These are phyloP conservation scores for Hypoxylon perforatum DNA, from an alignment of 495 filamentous ascomycete species.

Conservation along the genomic window DNA sequence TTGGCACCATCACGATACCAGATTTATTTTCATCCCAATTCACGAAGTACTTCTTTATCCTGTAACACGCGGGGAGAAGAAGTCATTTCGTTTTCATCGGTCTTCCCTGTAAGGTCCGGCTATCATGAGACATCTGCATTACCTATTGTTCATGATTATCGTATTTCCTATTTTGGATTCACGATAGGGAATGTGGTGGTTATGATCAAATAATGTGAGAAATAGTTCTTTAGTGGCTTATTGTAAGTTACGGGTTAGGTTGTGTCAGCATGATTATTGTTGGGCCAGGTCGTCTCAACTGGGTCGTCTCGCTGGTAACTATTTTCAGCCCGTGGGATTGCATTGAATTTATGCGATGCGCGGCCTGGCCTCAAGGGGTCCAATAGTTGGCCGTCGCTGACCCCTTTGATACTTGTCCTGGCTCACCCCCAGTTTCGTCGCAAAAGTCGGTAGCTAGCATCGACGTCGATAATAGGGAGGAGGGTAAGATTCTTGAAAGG, in stretches of 20 bases:
- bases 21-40: neutral
- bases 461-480: neutral
- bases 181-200: neutral
- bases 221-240: constrained; percentile 8
- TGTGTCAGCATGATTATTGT: constrained; percentile 32
- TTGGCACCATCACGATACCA: neutral
- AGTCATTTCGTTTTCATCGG: neutral
- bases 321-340: constrained; percentile 43
- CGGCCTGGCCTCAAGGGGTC: constrained; percentile 17
- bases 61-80: neutral
- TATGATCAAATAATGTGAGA: neutral
- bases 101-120: neutral
- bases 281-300: constrained; percentile 33
- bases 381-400: constrained; percentile 17
- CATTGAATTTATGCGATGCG: constrained; percentile 42
- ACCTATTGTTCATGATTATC: constrained; percentile 1
- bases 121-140: constrained; percentile 7
- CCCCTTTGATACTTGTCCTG: constrained; percentile 25
- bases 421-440: constrained; percentile 35
- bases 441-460: constrained; percentile 1
- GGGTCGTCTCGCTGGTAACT: constrained; percentile 12
- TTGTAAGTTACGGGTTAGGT: constrained; percentile 13
- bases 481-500: constrained; percentile 21
- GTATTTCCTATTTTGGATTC: constrained; percentile 14
- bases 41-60: neutral